Conservation (phyloP, 1,284 basidiomycete genomes). For the Heterobasidion parviporum region DNA sequence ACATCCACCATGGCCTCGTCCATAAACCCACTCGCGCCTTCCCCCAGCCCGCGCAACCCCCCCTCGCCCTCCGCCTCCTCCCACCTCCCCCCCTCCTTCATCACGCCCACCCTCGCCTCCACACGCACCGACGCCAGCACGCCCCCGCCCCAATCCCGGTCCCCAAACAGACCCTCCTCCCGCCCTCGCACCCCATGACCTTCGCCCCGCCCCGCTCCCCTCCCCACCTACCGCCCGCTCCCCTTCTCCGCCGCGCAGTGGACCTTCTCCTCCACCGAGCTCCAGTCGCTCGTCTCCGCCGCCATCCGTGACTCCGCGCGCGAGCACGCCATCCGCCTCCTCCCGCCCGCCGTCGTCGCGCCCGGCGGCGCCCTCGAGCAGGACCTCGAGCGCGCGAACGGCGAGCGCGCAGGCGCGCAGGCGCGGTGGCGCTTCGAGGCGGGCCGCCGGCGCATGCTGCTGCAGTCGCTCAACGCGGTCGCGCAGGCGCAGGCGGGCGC, state of each 20-base stretch:
- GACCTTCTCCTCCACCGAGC: conserved; percentile 60
- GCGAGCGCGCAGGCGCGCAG: conserved; percentile 24
- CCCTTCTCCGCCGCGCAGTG: conserved; percentile 68
- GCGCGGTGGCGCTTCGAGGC: conserved; percentile 62
- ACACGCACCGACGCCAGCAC: background rate
- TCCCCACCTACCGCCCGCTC: conserved; percentile 45
- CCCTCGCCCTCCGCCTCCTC: too few relatives aligned
- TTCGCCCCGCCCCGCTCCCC: conserved; percentile 50
- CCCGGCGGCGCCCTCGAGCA: conserved; percentile 7
- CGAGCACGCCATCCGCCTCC: conserved; percentile 36
- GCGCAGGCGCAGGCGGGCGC: conserved; percentile 10
- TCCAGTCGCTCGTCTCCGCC: conserved; percentile 65
- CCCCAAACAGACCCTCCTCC: conserved; percentile 24
- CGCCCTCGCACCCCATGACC: conserved; percentile 37
- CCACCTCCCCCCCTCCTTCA: background rate
- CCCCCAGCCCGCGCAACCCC: too few relatives aligned
- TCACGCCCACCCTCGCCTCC: background rate
- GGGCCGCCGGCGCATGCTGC: conserved; percentile 60
- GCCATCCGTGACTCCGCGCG: conserved; percentile 65
- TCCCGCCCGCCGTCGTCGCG: conserved; percentile 6
- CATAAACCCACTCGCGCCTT: too few relatives aligned
- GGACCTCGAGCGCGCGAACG: conserved; percentile 5
- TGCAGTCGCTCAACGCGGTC: conserved; percentile 47
- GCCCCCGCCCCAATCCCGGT: background rate
- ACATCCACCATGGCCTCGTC: too few relatives aligned